Base-by-base conservation (phyloP, 2,329 filamentous ascomycete genomes). In the Sordariomycetes sp. region DNA sequence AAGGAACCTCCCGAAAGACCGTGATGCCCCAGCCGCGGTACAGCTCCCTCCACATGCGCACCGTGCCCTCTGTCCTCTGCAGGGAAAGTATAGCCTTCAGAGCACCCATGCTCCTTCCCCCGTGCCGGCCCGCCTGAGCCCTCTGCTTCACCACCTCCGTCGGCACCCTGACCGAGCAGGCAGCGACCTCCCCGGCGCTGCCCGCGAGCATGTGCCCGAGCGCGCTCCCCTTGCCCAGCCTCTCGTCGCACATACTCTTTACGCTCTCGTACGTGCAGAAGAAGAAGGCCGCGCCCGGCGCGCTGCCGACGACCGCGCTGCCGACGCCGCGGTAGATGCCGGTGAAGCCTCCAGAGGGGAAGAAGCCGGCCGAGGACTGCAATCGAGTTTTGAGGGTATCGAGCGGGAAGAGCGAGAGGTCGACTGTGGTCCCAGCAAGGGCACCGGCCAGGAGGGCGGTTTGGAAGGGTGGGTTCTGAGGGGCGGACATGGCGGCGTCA, bases 341-440 rank as follows among this genome's bases (percentile, higher is more conserved):
- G 32, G 72, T 73, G 70, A 96, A 88, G 51, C 90, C 90, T 53
- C 92, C 90, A 3, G 81, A 79, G 36, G 82, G 70, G 52, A 86
- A 77, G 67, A 94, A 87, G 56, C 82, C 79, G 37, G 70, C 57
- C 31, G 74, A 74, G 42, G 87, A 86, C 65, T 98, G 92, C 6
- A 98, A 85, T 12, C 92, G 87, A 28, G 93, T 98, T 66, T 98
- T 98, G 54, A 98, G 80, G 0, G 92, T 98, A 72, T 98, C 93
- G 69, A 98, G 86, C 1, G 92, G 92, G 68, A 85, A 98, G 54
- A 98, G 85, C 36, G 87, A 87, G 51, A 94, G 80, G 73, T 98
- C 92, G 59, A 96, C 92, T 11, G 88, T 94, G 31, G 92, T 92
- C 54, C 92, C 92, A 46, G 92, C 92, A 45, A 95, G 67, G 52